These are phyloP conservation scores for Aspergillus diversus DNA, from an alignment of 495 filamentous ascomycete species.

Conservation along the genomic window DNA sequence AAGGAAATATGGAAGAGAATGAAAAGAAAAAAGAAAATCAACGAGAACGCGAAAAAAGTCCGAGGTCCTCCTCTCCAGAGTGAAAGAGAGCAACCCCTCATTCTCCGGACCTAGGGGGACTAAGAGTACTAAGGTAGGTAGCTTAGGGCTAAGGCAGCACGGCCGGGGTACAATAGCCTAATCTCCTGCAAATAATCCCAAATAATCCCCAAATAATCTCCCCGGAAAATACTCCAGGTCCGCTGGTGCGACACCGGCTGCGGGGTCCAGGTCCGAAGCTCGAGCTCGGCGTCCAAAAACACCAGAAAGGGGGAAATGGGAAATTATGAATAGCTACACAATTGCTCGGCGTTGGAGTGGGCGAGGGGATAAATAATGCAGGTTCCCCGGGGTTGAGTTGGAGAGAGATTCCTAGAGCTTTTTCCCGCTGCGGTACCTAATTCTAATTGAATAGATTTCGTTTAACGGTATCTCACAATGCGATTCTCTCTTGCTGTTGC, in stretches of 20 bases:
- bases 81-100: no score
- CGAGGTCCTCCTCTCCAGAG: no score
- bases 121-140: no score
- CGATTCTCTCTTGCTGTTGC: not conserved
- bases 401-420: not conserved
- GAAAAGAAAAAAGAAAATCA: no score
- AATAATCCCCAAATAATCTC: not conserved
- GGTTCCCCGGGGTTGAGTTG: not conserved
- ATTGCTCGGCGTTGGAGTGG: not conserved
- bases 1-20: no score
- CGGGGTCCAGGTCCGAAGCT: not conserved
- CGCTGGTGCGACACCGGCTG: not conserved
- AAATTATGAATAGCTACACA: not conserved
- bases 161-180: not conserved
- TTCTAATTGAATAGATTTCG: not conserved
- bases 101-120: no score
- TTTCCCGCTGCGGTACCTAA: not conserved
- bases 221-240: conserved; percentile 1
- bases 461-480: not conserved
- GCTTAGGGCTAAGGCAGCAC: no score
- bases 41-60: no score
- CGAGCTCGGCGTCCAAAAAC: not conserved
- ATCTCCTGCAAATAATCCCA: not conserved
- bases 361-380: not conserved
- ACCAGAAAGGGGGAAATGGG: not conserved